Evolutionary conservation across 768 basidiomycete genomes (phyloP), one percentile per base, ranked within the genome.

Genomic region (Boletus speciosus): DNA sequence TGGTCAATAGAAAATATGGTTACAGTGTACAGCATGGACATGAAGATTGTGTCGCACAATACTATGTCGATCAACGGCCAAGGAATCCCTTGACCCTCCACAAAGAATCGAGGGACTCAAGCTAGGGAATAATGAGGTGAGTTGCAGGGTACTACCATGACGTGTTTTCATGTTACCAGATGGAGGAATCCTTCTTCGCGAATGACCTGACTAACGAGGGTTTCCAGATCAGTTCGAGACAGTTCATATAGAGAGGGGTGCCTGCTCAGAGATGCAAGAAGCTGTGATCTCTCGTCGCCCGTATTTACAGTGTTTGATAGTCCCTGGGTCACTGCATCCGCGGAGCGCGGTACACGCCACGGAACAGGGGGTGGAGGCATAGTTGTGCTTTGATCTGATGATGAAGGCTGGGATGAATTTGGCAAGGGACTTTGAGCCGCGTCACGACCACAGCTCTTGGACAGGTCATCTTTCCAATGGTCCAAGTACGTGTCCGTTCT

Each of bases 171-270:
- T 32, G 81, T 56, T 61, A 90, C 92, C 81, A 98, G 76, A 58
- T 81, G 78, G 12, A 78, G 70, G 64, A 97, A 93, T 7, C 91
- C 84, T 49, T 93, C 84, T 66, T 90, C 88, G 49, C 82, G 79
- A 16, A 90, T 75, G 23, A 89, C 77, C 27, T 83, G 77, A 11
- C 78, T 75, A 16, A 90, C 77, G 3, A 86, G 65, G 42, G 69
- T 68, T 61, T 88, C 85, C 12, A 90, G 76, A 7, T 78, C 74
- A 11, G 67, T 52, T 34, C 67, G 72, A 23, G 85, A 67, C 27
- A 88, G 66, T 47, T 78, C 69, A 58, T 87, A 85, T n/a, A 89
- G 60, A 1, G 71, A 70, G 0, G 79, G 72, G 19, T 71, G 61
- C 35, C 82, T 74, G 38, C 70, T 69, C 15, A 86, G 67, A 1